These are phyloP conservation scores for Boletellus sp. DNA, from an alignment of 768 basidiomycete species.

Conservation along the genomic window DNA sequence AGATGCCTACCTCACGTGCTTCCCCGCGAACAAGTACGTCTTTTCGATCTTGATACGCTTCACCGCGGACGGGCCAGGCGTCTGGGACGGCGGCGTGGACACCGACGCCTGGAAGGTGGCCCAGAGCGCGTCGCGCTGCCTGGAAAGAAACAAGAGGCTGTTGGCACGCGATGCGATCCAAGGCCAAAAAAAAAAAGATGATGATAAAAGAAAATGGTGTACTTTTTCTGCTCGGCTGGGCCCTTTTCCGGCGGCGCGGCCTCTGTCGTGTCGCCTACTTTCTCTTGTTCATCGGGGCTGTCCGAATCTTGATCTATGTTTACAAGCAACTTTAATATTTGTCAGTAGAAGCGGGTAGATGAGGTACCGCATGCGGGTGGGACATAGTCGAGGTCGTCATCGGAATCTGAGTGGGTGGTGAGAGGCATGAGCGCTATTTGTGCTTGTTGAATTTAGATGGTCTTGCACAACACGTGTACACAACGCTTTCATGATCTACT, in stretches of 20 bases:
- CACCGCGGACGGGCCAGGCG: slow-evolving; percentile 16
- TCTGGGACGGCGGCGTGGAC: slow-evolving; percentile 28
- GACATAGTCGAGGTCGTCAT: slow-evolving; percentile 61
- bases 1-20: slow-evolving; percentile 55
- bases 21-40: slow-evolving; percentile 71
- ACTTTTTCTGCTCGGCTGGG: slow-evolving; percentile 45
- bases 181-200: background rate
- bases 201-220: background rate
- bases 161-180: background rate
- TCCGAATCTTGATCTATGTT: slow-evolving; percentile 32
- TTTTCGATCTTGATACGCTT: slow-evolving; percentile 65
- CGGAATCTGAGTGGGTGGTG: slow-evolving; percentile 50
- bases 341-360: background rate
- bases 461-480: slow-evolving; percentile 17
- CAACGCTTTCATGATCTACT: too few species aligned
- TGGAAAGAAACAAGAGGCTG: slow-evolving; percentile 41
- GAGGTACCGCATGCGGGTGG: slow-evolving; percentile 45
- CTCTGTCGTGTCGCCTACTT: slow-evolving; percentile 32
- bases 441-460: slow-evolving; percentile 25
- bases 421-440: slow-evolving; percentile 25
- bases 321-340: background rate
- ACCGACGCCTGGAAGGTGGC: slow-evolving; percentile 63
- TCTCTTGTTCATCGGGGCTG: slow-evolving; percentile 35
- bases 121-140: slow-evolving; percentile 66
- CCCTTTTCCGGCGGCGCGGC: slow-evolving; percentile 29